Evolutionary conservation across 1,284 basidiomycete species (phyloP).

Genomic region (Cryptococcus jaspeensis): DNA sequence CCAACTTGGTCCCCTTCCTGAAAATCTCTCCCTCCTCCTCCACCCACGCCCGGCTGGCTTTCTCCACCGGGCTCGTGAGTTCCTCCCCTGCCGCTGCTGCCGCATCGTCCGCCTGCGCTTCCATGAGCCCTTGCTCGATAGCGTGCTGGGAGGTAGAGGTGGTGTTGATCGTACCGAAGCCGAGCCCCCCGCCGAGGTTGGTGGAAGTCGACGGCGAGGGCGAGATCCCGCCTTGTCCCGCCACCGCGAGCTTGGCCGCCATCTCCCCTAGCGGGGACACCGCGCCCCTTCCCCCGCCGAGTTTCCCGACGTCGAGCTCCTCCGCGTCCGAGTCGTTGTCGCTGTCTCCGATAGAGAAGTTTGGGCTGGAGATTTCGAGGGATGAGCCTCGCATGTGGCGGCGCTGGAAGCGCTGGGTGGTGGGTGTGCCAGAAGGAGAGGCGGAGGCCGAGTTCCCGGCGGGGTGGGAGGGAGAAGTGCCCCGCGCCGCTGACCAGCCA

Average conservation of each 20-base stretch:
- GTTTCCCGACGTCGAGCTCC: conserved; percentile 40
- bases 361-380: conserved; percentile 61
- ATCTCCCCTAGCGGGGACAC: not conserved
- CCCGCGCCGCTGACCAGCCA: too few relatives aligned
- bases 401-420: not conserved
- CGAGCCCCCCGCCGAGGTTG: too few relatives aligned
- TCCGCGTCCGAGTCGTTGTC: conserved; percentile 64
- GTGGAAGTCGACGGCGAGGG: too few relatives aligned
- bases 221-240: not conserved
- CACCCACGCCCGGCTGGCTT: conserved; percentile 67
- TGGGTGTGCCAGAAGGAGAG: not conserved
- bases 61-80: conserved; percentile 23
- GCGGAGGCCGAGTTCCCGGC: not conserved
- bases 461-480: conserved; percentile 2
- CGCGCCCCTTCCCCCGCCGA: not conserved
- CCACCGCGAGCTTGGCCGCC: not conserved
- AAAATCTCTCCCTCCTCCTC: conserved; percentile 91
- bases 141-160: not conserved
- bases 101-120: not conserved
- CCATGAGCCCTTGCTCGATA: conserved; percentile 1
- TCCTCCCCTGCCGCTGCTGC: not conserved
- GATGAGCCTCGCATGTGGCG: conserved; percentile 35
- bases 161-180: too few relatives aligned
- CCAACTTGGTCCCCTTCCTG: conserved; percentile 77
- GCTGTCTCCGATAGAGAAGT: conserved; percentile 62